Conservation (phyloP, 768 basidiomycete genomes). For the button mushroom (Agaricus bisporus) region DNA sequence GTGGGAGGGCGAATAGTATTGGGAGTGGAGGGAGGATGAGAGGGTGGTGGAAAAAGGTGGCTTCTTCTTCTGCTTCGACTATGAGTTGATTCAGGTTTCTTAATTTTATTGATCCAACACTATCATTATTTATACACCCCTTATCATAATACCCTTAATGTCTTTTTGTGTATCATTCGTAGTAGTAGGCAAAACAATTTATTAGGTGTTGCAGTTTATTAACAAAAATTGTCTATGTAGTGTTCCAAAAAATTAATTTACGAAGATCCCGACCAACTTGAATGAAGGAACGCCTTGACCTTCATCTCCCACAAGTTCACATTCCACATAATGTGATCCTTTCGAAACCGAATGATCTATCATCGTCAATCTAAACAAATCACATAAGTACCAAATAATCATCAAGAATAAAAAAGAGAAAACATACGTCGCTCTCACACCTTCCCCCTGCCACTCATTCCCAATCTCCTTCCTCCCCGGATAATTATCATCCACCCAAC, state of each 20-base stretch:
- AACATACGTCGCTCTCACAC: constrained; percentile 50
- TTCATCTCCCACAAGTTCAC: constrained; percentile 82
- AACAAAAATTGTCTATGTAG: too few relatives aligned
- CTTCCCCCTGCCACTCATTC: constrained; percentile 31
- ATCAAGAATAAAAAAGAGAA: neutral
- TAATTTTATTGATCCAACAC: too few relatives aligned
- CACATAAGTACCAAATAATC: neutral
- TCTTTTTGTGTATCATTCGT: too few relatives aligned
- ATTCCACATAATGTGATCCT: constrained; percentile 93
- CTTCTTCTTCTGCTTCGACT: constrained; percentile 1
- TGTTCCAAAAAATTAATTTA: constrained; percentile 48
- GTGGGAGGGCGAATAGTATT: constrained; percentile 2
- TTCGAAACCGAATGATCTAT: constrained; percentile 84
- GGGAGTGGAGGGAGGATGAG: constrained; percentile 11
- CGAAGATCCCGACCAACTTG: constrained; percentile 88
- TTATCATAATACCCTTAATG: too few relatives aligned
- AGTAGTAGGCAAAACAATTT: too few relatives aligned
- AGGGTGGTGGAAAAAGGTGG: constrained; percentile 16
- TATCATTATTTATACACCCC: too few relatives aligned
- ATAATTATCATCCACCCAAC: constrained; percentile 98
- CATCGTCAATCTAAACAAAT: constrained; percentile 53
- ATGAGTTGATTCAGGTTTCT: too few relatives aligned
- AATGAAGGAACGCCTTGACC: constrained; percentile 74
- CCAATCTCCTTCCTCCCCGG: constrained; percentile 69
- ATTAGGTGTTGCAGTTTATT: too few relatives aligned